Conservation (phyloP, 768 basidiomycete genomes). For the Tricholoma flavovirens region DNA sequence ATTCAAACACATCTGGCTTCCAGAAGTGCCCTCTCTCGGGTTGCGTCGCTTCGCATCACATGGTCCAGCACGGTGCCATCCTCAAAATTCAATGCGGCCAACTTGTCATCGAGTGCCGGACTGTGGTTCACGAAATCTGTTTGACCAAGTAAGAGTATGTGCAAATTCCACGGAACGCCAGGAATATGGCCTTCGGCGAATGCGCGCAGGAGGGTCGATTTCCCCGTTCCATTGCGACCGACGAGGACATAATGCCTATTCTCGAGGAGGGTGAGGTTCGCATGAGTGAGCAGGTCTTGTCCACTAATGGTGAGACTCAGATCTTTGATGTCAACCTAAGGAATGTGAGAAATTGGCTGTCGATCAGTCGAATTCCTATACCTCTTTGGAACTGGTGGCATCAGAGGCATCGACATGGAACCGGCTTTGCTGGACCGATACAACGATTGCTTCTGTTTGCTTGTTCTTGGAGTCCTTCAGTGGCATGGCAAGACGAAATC, state of each 20-base stretch:
- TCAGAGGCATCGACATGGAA: slow-evolving; percentile 45
- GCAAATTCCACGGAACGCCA: slow-evolving; percentile 36
- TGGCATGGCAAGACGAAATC: slow-evolving; percentile 3
- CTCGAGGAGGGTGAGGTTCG: slow-evolving; percentile 45
- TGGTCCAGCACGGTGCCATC: slow-evolving; percentile 27
- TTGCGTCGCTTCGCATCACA: slow-evolving; percentile 40
- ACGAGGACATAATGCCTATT: slow-evolving; percentile 48
- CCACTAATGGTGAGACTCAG: slow-evolving; percentile 48
- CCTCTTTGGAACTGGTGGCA: slow-evolving; percentile 22
- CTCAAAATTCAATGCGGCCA: slow-evolving; percentile 10
- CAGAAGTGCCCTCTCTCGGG: slow-evolving; percentile 25
- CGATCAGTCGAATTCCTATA: neutral
- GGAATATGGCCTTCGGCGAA: slow-evolving; percentile 41
- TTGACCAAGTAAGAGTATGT: slow-evolving; percentile 42
- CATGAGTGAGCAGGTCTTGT: slow-evolving; percentile 46
- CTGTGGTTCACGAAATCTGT: slow-evolving; percentile 21
- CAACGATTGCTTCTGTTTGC: slow-evolving; percentile 21
- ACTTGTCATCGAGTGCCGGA: slow-evolving; percentile 14
- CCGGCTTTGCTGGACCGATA: slow-evolving; percentile 42
- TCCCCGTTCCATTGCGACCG: slow-evolving; percentile 53
- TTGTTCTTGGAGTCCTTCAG: slow-evolving; percentile 12
- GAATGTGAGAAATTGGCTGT: neutral
- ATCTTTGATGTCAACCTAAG: slow-evolving; percentile 44
- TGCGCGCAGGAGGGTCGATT: slow-evolving; percentile 40
- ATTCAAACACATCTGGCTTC: slow-evolving; percentile 19